phyloP scores from a whole-genome alignment of 2,329 filamentous ascomycete species.

The Colletotrichum lentis region DNA sequence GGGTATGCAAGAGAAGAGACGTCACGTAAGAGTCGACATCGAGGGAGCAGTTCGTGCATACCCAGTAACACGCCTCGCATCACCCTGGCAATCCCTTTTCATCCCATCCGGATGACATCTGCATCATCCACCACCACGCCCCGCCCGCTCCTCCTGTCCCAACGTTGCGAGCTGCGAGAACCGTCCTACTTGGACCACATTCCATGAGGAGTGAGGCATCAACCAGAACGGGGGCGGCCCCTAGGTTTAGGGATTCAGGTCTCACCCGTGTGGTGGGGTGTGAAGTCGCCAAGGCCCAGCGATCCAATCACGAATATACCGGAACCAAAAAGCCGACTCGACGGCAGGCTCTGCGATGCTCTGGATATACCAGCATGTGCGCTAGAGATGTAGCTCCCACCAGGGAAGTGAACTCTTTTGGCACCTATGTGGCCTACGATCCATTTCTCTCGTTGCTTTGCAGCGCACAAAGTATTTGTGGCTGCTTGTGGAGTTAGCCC shows the following conservation, averaged over 20 bases:
- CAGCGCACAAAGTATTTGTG: neutral
- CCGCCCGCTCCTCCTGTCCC: neutral
- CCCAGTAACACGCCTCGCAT: neutral
- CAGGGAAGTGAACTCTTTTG: neutral
- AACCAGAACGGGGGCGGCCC: neutral
- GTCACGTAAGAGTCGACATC: neutral
- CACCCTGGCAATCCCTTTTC: neutral
- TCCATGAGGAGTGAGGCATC: neutral
- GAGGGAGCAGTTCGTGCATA: neutral
- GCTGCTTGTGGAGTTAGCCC: neutral
- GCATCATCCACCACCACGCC: neutral
- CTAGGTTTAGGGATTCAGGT: constrained; percentile 1
- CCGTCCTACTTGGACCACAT: neutral
- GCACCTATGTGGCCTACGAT: neutral
- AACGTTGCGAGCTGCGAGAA: neutral
- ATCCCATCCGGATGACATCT: neutral
- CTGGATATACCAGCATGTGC: neutral
- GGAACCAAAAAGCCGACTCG: neutral
- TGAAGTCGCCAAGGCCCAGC: neutral
- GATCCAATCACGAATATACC: neutral
- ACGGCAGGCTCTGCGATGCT: constrained; percentile 6
- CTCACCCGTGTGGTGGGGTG: neutral
- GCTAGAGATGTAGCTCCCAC: constrained; percentile 5
- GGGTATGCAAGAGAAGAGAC: too few species aligned
- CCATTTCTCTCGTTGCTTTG: neutral